Conservation (phyloP, 2,329 filamentous ascomycete species). For the Pseudopyrenochaeta lycopersici region DNA sequence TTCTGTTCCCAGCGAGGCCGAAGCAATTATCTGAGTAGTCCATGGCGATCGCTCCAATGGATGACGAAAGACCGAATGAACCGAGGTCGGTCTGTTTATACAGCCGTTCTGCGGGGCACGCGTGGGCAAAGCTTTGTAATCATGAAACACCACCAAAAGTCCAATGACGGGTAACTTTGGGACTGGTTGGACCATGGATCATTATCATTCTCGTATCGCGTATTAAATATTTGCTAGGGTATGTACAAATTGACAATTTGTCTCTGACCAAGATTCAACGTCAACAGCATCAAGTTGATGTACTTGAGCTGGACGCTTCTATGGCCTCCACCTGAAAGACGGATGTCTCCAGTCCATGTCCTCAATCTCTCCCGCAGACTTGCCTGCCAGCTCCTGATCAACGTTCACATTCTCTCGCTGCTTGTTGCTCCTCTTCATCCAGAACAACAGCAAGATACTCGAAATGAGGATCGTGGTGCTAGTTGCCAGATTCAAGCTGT, state of each 20-base stretch:
- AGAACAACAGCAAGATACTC: constrained; percentile 61
- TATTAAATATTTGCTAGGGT: too few species aligned
- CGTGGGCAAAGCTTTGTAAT: background rate
- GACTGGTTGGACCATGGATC: background rate
- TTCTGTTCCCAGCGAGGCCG: background rate
- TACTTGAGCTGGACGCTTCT: constrained; percentile 2
- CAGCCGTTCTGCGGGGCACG: constrained; percentile 14
- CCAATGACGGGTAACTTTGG: background rate
- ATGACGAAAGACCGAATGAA: constrained; percentile 18
- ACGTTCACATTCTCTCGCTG: constrained; percentile 64
- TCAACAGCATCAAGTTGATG: too few species aligned
- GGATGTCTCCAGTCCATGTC: constrained; percentile 62
- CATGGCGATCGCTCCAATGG: constrained; percentile 13
- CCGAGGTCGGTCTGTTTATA: constrained; percentile 15
- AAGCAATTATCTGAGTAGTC: background rate
- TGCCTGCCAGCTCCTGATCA: constrained; percentile 64
- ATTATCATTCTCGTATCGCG: too few species aligned
- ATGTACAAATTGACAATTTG: too few species aligned
- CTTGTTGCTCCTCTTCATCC: constrained; percentile 71
- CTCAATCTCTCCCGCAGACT: constrained; percentile 47
- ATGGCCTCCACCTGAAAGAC: constrained; percentile 68
- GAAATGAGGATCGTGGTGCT: constrained; percentile 65
- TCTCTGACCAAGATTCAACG: too few species aligned
- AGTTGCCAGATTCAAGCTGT: constrained; percentile 74
- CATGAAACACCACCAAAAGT: background rate